These are phyloP conservation scores for Thielaviopsis musarum DNA, from an alignment of 2,329 filamentous ascomycete genomes.

Conservation along the genomic window DNA sequence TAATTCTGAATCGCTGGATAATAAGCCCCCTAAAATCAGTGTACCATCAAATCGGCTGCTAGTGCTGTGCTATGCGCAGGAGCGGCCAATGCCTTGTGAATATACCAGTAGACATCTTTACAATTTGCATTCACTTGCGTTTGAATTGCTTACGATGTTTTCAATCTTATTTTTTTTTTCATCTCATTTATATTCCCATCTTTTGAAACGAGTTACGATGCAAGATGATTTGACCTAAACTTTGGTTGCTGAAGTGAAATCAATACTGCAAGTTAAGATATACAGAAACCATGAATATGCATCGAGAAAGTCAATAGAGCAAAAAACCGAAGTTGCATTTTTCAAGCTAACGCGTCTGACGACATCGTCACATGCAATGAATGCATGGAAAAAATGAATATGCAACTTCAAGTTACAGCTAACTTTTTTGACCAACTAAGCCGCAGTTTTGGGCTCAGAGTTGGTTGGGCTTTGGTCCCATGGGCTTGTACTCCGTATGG, in stretches of 20 bases:
- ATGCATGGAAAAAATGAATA: not conserved
- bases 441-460: not conserved
- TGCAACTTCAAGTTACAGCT: not conserved
- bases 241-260: no score
- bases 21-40: constrained; percentile 13
- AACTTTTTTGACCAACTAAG: not conserved
- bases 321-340: no score
- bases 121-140: constrained; percentile 2
- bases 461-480: no score
- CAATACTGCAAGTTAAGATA: no score
- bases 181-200: not conserved
- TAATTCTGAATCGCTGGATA: constrained; percentile 13
- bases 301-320: no score
- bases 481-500: no score
- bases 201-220: no score
- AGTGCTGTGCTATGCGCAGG: constrained; percentile 2
- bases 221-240: no score
- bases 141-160: not conserved
- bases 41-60: constrained; percentile 13
- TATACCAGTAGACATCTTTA: constrained; percentile 27
- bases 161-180: not conserved
- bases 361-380: not conserved
- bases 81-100: constrained; percentile 25
- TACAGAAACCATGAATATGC: not conserved
- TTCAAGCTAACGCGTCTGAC: not conserved